Evolutionary conservation across 2,329 filamentous ascomycete species (phyloP).

Genomic region (Fusarium oligoseptatum): DNA sequence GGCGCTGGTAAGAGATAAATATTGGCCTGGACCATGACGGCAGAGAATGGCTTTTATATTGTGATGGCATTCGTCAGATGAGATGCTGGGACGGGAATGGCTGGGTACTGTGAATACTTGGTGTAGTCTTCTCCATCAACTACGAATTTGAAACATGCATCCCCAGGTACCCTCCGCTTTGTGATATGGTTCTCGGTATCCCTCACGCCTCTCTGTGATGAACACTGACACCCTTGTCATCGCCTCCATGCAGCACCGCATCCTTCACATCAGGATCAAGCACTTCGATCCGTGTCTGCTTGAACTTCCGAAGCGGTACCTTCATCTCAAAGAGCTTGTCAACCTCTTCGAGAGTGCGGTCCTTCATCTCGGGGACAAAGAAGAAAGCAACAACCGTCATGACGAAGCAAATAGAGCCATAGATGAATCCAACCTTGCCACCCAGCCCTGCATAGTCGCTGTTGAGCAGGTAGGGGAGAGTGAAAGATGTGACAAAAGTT

Average conservation of each 20-base stretch:
- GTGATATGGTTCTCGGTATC: neutral
- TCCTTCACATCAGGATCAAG: neutral
- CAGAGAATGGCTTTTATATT: neutral
- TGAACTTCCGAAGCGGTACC: slow-evolving; percentile 8
- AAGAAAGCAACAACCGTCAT: neutral
- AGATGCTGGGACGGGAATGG: neutral
- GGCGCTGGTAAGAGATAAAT: slow-evolving; percentile 24
- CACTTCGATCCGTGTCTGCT: neutral
- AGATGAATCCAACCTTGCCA: neutral
- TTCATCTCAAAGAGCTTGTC: slow-evolving; percentile 16
- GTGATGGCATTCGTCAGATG: neutral
- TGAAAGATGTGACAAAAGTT: neutral
- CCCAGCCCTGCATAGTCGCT: neutral
- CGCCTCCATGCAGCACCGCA: neutral
- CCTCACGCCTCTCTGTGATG: neutral
- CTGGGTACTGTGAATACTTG: neutral
- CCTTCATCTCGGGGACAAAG: neutral
- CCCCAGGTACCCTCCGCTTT: neutral
- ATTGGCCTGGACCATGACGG: slow-evolving; percentile 10
- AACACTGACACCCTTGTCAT: neutral
- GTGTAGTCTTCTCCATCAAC: no score
- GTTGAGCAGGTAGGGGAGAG: neutral
- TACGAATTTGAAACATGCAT: no score
- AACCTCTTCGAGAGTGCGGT: neutral
- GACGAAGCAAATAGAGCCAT: neutral